Base-by-base conservation (phyloP, 495 filamentous ascomycete genomes). In the Paragyromitra xinjiangensis region DNA sequence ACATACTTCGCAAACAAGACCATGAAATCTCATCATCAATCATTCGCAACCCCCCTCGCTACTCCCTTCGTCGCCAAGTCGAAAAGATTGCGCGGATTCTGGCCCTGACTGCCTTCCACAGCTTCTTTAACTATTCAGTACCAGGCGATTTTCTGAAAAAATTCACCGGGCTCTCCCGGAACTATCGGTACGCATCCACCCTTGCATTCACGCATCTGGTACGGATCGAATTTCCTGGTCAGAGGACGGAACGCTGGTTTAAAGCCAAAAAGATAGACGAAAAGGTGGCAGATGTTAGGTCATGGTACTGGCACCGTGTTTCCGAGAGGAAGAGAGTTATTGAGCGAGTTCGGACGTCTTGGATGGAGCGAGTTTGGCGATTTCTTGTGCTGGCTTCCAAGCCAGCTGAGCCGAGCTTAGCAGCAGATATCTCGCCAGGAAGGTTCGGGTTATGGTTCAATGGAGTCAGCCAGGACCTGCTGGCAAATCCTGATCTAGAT, bases 311-410 rank as follows among this genome's bases (percentile, higher is more conserved):
- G 78, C 29, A 80, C 42, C 78, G 78, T 50, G 62, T 69, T 50
- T 64, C 50, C n/a, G 44, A 62, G 12, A 78, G 78, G 50, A 58
- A 48, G 14, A 58, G 16, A 14, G 64, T 34, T 48, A 70, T 80
- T 26, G 61, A 79, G 9, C 53, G 42, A 53, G 4, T 80, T 59
- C 45, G 44, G 29, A 80, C 62, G 19, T 80, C 75, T 22, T 80
- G 78, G 78, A 61, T 78, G 59, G 76, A 80, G 14, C 51, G 78
- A 45, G 75, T 80, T 11, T 80, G 69, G 78, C 79, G 70, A 16
- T 68, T 79, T 34, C 75, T 79, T 26, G 64, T 65, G 1, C 16
- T 75, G 12, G 64, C 76, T 40, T 69, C 22, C 24, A 26, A 44
- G 22, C 29, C 55, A 40, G 9, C 14, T 42, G 37, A 5, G 26